A percentile compares a stretch with the other conserved stretches of the same genome.
phyloP scores from a whole-genome alignment of 805 yeast genomes.

The Nakazawaea pomicola region DNA sequence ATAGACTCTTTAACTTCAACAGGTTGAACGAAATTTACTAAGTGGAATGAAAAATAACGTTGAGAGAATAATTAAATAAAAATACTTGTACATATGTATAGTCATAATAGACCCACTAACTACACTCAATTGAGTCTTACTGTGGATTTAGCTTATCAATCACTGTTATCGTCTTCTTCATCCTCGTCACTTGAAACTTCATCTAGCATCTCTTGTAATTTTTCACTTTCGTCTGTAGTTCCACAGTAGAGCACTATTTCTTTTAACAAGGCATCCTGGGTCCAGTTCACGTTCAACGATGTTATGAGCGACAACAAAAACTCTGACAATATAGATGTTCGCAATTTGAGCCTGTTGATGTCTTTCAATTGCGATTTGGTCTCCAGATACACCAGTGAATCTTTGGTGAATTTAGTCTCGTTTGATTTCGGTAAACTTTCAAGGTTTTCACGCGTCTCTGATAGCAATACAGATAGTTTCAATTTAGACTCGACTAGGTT shows the following conservation, averaged over 20 bases:
- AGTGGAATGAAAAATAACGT: background rate
- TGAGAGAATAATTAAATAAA: too few species aligned
- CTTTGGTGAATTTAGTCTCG: too few species aligned
- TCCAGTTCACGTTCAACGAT: slow-evolving; percentile 29
- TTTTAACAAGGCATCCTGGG: slow-evolving; percentile 22
- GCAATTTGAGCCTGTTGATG: slow-evolving; percentile 15
- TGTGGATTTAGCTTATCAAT: slow-evolving; percentile 10
- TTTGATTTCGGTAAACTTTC: background rate
- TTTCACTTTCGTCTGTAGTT: slow-evolving; percentile 10
- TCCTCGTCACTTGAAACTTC: slow-evolving; percentile 24
- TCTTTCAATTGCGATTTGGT: slow-evolving; percentile 11
- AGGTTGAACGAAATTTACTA: slow-evolving; percentile 7
- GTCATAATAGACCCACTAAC: slow-evolving; percentile 12
- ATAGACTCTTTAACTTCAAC: slow-evolving; percentile 24
- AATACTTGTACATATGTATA: slow-evolving; percentile 1
- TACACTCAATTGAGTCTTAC: background rate
- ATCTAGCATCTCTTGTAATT: slow-evolving; percentile 10
- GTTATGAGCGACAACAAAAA: slow-evolving; percentile 28
- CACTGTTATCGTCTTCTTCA: slow-evolving; percentile 22
- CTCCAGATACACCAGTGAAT: too few species aligned
- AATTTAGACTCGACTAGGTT: slow-evolving; percentile 8
- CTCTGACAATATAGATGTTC: slow-evolving; percentile 16
- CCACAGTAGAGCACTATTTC: slow-evolving; percentile 18
- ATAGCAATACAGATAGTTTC: background rate
- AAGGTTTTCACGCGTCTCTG: background rate